phyloP scores from a whole-genome alignment of 2,329 filamentous ascomycete genomes.

The Beauveria varroae region DNA sequence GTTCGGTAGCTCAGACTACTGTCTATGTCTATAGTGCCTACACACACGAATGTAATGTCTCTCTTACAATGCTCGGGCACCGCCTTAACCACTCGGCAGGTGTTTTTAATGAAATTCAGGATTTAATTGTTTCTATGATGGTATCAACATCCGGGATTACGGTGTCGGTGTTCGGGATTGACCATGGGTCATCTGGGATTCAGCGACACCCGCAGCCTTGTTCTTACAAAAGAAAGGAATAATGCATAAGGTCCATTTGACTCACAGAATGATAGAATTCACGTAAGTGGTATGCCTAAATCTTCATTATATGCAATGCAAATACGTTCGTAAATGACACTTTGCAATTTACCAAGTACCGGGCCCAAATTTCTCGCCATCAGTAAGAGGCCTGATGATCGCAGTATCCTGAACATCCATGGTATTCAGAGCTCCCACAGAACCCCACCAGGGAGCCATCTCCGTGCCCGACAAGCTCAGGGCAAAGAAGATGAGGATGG shows the following conservation, averaged over 20 bases:
- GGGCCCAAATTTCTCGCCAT: conserved; percentile 21
- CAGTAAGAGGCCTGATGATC: conserved; percentile 18
- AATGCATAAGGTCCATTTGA: background rate
- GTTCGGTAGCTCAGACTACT: no score
- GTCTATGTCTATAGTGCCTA: background rate
- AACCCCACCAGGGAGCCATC: conserved; percentile 42
- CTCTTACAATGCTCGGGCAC: background rate
- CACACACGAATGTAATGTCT: background rate
- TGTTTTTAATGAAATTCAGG: background rate
- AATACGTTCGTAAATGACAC: background rate
- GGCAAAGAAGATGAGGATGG: conserved; percentile 40
- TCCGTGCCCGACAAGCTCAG: conserved; percentile 34
- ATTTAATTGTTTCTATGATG: background rate
- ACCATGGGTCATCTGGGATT: no score
- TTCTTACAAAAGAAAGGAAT: no score
- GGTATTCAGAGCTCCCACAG: conserved; percentile 25
- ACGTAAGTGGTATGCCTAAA: background rate
- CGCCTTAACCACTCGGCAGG: background rate
- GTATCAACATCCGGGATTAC: no score
- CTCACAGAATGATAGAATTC: background rate
- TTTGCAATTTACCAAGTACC: conserved; percentile 14
- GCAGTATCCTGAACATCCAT: conserved; percentile 19
- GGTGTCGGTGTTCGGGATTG: no score
- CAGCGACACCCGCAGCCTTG: no score
- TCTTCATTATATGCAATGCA: background rate